phyloP scores from a whole-genome alignment of 352 stramenopile species.

The Phytopythium oedochilum region DNA sequence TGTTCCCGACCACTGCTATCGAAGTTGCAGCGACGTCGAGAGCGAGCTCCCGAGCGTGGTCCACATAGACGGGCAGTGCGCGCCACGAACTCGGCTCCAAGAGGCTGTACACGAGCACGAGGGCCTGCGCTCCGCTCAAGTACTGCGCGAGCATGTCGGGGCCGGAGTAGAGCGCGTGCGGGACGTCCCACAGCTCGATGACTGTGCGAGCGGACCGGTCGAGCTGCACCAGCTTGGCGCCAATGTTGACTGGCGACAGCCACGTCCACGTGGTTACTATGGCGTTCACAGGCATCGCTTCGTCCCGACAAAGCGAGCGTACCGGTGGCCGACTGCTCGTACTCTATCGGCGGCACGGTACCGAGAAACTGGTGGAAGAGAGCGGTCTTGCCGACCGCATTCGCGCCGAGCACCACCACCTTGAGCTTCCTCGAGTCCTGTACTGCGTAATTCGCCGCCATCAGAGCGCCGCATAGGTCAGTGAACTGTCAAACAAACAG shows the following conservation, averaged over 20 bases:
- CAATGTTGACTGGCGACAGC: conserved; percentile 26
- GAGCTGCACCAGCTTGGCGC: conserved; percentile 49
- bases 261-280: too few species aligned
- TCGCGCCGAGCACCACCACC: conserved; percentile 37
- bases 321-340: conserved; percentile 36
- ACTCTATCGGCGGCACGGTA: conserved; percentile 10
- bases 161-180: conserved; percentile 40
- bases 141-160: conserved; percentile 43
- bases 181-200: conserved; percentile 63
- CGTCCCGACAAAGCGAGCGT: neutral
- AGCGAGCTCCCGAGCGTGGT: conserved; percentile 8
- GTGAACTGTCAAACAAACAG: too few species aligned
- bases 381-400: conserved; percentile 42
- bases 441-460: too few species aligned
- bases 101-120: conserved; percentile 45
- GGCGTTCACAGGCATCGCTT: too few species aligned
- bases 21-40: conserved; percentile 3
- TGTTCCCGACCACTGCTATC: conserved; percentile 20
- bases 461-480: too few species aligned
- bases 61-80: conserved; percentile 20
- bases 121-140: conserved; percentile 18
- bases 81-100: conserved; percentile 19
- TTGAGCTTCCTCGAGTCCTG: conserved; percentile 26
- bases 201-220: conserved; percentile 26
- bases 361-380: conserved; percentile 50